A percentile compares a stretch with the other conserved stretches of the same genome.
Evolutionary conservation across 345 rosid species (phyloP).

Genomic region (Chamaenerion angustifolium): DNA sequence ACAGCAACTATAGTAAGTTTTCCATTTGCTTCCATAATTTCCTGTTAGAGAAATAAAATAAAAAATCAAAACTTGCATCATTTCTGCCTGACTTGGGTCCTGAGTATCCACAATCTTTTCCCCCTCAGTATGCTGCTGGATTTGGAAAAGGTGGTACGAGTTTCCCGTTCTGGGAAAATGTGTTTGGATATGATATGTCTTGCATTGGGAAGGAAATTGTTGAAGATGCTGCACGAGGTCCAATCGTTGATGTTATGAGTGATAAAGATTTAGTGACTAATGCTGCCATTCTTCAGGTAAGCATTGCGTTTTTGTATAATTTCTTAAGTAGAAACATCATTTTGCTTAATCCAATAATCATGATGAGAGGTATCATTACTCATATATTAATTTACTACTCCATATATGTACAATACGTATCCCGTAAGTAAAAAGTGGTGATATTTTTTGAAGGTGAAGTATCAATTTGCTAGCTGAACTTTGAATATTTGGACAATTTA

Average conservation of each 20-base stretch:
- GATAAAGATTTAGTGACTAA: constrained; percentile 51
- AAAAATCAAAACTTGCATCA: too few relatives aligned
- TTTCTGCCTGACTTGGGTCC: too few relatives aligned
- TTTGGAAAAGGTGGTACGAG: constrained; percentile 86
- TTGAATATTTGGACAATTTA: too few relatives aligned
- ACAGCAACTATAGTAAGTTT: constrained; percentile 74
- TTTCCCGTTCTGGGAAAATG: constrained; percentile 89
- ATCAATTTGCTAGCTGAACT: too few relatives aligned
- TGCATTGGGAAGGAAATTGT: constrained; percentile 64
- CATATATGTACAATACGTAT: too few relatives aligned
- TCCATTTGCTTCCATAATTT: constrained; percentile 1
- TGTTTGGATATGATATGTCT: constrained; percentile 82
- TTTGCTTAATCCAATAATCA: too few relatives aligned
- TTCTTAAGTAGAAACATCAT: too few relatives aligned
- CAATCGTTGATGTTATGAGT: constrained; percentile 61
- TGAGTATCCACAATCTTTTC: background rate
- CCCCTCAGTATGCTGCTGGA: constrained; percentile 65
- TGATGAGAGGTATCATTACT: too few relatives aligned
- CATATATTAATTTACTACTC: too few relatives aligned
- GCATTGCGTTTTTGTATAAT: constrained; percentile 1
- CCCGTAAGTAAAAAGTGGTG: too few relatives aligned
- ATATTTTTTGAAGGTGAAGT: too few relatives aligned
- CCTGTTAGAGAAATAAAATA: background rate
- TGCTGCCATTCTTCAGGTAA: constrained; percentile 51
- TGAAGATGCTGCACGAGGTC: constrained; percentile 51